Conservation (phyloP, 2,329 filamentous ascomycete genomes). For the Colletotrichum camelliae region DNA sequence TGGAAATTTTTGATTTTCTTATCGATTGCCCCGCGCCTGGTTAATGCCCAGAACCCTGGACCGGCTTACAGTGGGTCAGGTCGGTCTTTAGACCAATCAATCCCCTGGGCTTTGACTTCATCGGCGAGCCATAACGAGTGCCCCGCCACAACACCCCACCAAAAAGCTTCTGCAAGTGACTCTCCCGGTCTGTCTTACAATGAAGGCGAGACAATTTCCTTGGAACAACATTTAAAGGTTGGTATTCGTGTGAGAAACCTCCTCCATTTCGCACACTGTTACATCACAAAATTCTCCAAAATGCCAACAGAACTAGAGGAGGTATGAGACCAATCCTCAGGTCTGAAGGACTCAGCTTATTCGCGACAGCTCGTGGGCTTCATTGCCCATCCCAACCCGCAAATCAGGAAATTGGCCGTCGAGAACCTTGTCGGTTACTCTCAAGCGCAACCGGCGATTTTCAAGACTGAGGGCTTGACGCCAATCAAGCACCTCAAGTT, state of each 20-base stretch:
- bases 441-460: constrained; percentile 74
- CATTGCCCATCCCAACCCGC: constrained; percentile 88
- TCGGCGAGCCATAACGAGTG: constrained; percentile 14
- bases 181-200: constrained; percentile 17
- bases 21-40: constrained; percentile 34
- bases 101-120: constrained; percentile 10
- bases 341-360: constrained; percentile 5
- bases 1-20: constrained; percentile 32
- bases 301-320: constrained; percentile 83
- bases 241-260: background rate
- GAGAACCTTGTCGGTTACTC: constrained; percentile 89
- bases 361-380: constrained; percentile 85
- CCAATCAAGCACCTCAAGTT: constrained; percentile 90
- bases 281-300: constrained; percentile 25
- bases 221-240: background rate
- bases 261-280: background rate
- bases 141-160: constrained; percentile 22
- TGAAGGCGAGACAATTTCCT: constrained; percentile 5
- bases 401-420: constrained; percentile 84
- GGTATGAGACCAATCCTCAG: constrained; percentile 45
- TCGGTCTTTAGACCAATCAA: constrained; percentile 7
- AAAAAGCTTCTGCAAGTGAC: constrained; percentile 24
- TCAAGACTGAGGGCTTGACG: constrained; percentile 80
- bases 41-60: constrained; percentile 22
- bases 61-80: background rate